phyloP scores from a whole-genome alignment of 2,329 filamentous ascomycete species.

The Eurotiales sp. region DNA sequence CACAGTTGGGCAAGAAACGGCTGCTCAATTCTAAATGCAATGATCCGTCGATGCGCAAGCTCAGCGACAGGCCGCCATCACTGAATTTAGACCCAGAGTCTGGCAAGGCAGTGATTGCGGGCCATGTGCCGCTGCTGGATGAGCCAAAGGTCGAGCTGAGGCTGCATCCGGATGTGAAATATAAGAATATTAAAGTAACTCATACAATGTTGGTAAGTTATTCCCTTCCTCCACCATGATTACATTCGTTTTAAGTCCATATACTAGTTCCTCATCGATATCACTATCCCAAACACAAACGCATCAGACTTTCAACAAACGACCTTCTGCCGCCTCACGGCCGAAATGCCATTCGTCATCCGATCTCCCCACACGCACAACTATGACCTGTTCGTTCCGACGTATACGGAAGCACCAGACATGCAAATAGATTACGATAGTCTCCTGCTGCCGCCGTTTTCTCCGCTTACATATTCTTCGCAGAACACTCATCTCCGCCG shows the following conservation, averaged over 20 bases:
- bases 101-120: background rate
- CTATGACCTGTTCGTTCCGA: constrained; percentile 6
- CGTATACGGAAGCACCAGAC: constrained; percentile 10
- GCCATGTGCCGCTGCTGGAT: constrained; percentile 6
- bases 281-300: constrained; percentile 5
- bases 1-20: constrained; percentile 8
- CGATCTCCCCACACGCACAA: constrained; percentile 8
- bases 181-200: constrained; percentile 3
- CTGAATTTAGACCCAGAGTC: constrained; percentile 5
- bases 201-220: constrained; percentile 8
- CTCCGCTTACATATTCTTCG: no score
- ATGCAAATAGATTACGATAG: no score
- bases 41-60: constrained; percentile 7
- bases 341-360: constrained; percentile 9
- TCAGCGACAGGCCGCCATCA: background rate
- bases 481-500: no score
- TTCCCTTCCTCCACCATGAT: no score
- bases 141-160: background rate
- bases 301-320: background rate
- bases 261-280: constrained; percentile 10
- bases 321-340: constrained; percentile 14
- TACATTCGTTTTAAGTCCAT: background rate
- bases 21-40: constrained; percentile 11
- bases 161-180: constrained; percentile 13
- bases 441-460: no score